Evolutionary conservation across 2,329 filamentous ascomycete genomes (phyloP).

Genomic region (Paraphoma chrysanthemicola): DNA sequence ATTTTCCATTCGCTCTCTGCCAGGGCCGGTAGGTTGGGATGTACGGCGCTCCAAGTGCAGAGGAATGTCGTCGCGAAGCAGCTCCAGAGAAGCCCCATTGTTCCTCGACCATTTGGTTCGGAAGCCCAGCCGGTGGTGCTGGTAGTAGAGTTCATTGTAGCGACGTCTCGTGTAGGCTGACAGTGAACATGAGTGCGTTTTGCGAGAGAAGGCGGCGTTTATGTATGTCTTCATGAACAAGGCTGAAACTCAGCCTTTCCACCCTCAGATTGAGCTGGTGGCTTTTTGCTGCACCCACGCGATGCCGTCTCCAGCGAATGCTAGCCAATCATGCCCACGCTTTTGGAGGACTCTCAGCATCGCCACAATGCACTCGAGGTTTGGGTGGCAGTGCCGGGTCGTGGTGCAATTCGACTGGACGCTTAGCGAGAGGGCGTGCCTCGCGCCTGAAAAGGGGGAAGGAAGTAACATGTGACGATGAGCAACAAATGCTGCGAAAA

Average conservation of each 20-base stretch:
- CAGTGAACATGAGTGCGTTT: not conserved
- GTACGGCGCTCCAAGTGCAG: constrained; percentile 40
- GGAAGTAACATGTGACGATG: not conserved
- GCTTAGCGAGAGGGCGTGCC: not conserved
- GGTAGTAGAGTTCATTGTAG: constrained; percentile 4
- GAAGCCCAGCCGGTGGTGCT: constrained; percentile 15
- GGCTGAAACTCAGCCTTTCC: not conserved
- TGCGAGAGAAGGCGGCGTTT: not conserved
- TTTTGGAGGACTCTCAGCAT: not conserved
- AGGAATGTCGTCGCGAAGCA: constrained; percentile 41
- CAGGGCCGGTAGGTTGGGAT: constrained; percentile 35
- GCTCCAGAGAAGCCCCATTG: constrained; percentile 41
- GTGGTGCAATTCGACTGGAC: not conserved
- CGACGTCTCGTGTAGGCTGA: not conserved
- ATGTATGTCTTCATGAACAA: not conserved
- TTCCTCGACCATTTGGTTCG: constrained; percentile 32
- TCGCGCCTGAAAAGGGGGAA: not conserved
- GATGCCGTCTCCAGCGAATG: no score
- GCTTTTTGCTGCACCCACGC: not conserved
- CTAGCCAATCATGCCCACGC: not conserved
- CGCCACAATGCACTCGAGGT: not conserved
- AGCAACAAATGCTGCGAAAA: no score
- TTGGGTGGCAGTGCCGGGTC: not conserved
- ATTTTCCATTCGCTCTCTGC: not conserved
- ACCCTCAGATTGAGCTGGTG: not conserved